phyloP scores from a whole-genome alignment of 2,329 filamentous ascomycete genomes.

The Aspergillus transmontanensis region DNA sequence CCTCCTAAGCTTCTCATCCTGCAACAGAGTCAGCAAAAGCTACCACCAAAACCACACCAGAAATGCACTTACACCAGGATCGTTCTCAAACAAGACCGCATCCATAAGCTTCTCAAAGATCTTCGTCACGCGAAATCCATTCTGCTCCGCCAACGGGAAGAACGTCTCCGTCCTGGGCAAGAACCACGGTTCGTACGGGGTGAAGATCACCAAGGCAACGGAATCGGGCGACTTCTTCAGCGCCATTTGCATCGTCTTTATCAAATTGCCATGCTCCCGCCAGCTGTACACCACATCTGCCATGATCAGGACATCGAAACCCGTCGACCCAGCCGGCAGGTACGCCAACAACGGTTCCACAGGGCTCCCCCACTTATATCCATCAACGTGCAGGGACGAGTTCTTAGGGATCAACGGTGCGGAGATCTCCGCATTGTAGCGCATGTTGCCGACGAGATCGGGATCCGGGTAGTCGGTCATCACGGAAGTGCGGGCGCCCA shows the following conservation, averaged over 20 bases:
- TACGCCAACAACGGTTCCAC: slow-evolving; percentile 60
- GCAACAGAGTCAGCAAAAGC: slow-evolving; percentile 17
- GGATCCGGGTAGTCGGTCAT: slow-evolving; percentile 88
- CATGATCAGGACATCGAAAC: slow-evolving; percentile 80
- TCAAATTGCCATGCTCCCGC: slow-evolving; percentile 77
- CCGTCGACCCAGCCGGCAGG: slow-evolving; percentile 47
- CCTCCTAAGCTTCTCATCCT: slow-evolving; percentile 76
- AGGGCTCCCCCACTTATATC: slow-evolving; percentile 82
- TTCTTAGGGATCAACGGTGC: slow-evolving; percentile 46
- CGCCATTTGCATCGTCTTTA: slow-evolving; percentile 70
- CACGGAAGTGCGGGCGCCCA: slow-evolving; percentile 69
- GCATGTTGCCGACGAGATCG: slow-evolving; percentile 79
- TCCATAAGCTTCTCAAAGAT: slow-evolving; percentile 81
- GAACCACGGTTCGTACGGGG: slow-evolving; percentile 90
- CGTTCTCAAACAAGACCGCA: slow-evolving; percentile 84
- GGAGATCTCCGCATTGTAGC: slow-evolving; percentile 69
- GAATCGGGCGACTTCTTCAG: slow-evolving; percentile 60
- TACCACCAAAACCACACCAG: neutral
- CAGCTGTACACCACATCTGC: slow-evolving; percentile 92
- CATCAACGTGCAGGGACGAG: slow-evolving; percentile 60
- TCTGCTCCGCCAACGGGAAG: slow-evolving; percentile 73
- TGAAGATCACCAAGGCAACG: slow-evolving; percentile 86
- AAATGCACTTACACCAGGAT: slow-evolving; percentile 65
- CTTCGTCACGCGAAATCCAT: slow-evolving; percentile 76
- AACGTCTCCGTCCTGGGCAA: slow-evolving; percentile 82